Base-by-base conservation (phyloP, 345 rosid species). In the Psidium guajava region DNA sequence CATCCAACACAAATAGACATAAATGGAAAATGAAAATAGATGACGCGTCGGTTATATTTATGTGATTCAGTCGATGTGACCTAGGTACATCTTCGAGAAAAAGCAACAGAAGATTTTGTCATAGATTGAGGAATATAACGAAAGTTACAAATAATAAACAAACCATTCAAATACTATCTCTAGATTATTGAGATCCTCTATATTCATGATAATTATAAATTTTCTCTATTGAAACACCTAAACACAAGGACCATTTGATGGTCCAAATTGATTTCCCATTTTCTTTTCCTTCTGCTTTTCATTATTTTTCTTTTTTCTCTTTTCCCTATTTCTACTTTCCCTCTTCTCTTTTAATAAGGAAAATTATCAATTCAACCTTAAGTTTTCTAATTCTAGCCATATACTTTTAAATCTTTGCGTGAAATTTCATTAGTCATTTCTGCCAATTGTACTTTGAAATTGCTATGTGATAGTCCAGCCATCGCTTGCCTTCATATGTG, bases 401-500 rank as follows among this genome's bases (percentile, higher is more conserved):
- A 1, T 25, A 58, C 2, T 11, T 27, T 6, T 58, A 58, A 2
- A 0, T 2, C 15, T n/a, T 57, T n/a, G 0, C 0, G 0, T 0
- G 15, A 58, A 58, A 58, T 11, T 58, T 11, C 32, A 25, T 12
- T n/a, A n/a, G 64, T 58, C 13, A 11, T 5, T 58, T 58, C 16
- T n/a, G 3, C 0, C 64, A n/a, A 12, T 58, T n/a, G 16, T 27
- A n/a, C 5, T 1, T 57, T 0, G 0, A 57, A 57, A 57, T 57
- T 2, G 27, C 0, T 58, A 5, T 0, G 1, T n/a, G 32, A 4
- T 0, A 0, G 8, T 58, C 16, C 0, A 25, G 11, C 13, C 4
- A 12, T 58, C 6, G 1, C 27, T 0, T 0, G 0, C 27, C 64
- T 25, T 58, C 1, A 1, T n/a, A 12, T 0, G 0, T 0, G 18